Conservation (phyloP, 805 yeast species). For the Saturnispora sekii region DNA sequence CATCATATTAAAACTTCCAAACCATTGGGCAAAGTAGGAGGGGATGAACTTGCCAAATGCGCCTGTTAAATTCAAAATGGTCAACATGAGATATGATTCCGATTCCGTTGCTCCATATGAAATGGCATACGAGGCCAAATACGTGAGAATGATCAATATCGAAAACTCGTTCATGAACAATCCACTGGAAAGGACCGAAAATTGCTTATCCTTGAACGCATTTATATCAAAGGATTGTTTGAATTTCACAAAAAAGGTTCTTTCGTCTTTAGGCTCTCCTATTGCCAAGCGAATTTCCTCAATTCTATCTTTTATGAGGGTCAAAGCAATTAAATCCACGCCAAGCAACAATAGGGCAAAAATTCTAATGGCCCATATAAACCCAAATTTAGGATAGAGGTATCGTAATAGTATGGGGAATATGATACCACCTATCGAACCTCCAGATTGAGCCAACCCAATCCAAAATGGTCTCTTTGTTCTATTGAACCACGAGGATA, state of each 20-base stretch:
- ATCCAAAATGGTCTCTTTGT: slow-evolving; percentile 46
- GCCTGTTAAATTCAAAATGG: slow-evolving; percentile 38
- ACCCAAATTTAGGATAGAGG: slow-evolving; percentile 40
- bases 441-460: slow-evolving; percentile 42
- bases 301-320: slow-evolving; percentile 35
- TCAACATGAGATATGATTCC: slow-evolving; percentile 37
- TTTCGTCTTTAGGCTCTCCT: slow-evolving; percentile 16
- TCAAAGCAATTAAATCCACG: slow-evolving; percentile 28
- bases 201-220: slow-evolving; percentile 33
- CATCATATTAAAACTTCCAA: slow-evolving; percentile 47
- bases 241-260: slow-evolving; percentile 14
- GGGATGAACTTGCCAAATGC: slow-evolving; percentile 28
- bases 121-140: slow-evolving; percentile 43
- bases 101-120: slow-evolving; percentile 36
- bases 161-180: slow-evolving; percentile 40
- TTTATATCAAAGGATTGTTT: slow-evolving; percentile 30
- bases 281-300: slow-evolving; percentile 17
- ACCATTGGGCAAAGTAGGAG: slow-evolving; percentile 25
- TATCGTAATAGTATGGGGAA: slow-evolving; percentile 44
- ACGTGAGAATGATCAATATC: slow-evolving; percentile 38
- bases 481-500: slow-evolving; percentile 52
- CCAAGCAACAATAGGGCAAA: slow-evolving; percentile 37
- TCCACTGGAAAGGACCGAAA: slow-evolving; percentile 29
- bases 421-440: slow-evolving; percentile 43
- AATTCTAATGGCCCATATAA: slow-evolving; percentile 47